phyloP scores from a whole-genome alignment of 345 rosid species.

The Acer negundo region DNA sequence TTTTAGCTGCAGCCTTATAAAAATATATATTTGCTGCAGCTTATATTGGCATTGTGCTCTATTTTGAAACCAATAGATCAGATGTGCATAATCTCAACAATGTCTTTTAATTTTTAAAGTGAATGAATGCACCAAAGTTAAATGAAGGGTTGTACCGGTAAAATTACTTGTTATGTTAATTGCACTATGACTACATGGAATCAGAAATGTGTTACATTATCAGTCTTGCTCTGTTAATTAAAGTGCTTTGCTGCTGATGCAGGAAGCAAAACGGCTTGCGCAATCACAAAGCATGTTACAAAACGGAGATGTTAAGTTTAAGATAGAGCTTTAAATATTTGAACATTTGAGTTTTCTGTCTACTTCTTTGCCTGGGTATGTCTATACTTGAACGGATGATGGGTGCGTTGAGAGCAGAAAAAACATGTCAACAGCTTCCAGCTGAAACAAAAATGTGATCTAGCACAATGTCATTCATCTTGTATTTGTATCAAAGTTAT shows the following conservation, averaged over 20 bases:
- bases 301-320: slow-evolving; percentile 83
- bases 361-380: neutral
- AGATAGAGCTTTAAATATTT: slow-evolving; percentile 52
- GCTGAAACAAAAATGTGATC: no score
- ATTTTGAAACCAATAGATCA: neutral
- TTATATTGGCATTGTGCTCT: neutral
- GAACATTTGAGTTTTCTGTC: neutral
- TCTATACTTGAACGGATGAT: neutral
- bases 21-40: neutral
- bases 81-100: neutral
- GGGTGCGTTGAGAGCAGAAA: neutral
- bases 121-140: neutral
- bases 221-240: neutral
- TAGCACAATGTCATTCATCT: no score
- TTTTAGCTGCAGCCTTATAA: neutral
- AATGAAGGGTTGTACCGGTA: no score
- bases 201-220: neutral
- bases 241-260: slow-evolving; percentile 22
- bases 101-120: neutral
- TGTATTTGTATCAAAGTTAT: no score
- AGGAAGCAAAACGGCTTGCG: slow-evolving; percentile 81
- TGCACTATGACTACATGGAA: no score
- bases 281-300: slow-evolving; percentile 72
- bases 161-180: no score
- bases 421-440: no score